phyloP scores from a whole-genome alignment of 2,329 filamentous ascomycete species.

The Xylariaceae sp. region DNA sequence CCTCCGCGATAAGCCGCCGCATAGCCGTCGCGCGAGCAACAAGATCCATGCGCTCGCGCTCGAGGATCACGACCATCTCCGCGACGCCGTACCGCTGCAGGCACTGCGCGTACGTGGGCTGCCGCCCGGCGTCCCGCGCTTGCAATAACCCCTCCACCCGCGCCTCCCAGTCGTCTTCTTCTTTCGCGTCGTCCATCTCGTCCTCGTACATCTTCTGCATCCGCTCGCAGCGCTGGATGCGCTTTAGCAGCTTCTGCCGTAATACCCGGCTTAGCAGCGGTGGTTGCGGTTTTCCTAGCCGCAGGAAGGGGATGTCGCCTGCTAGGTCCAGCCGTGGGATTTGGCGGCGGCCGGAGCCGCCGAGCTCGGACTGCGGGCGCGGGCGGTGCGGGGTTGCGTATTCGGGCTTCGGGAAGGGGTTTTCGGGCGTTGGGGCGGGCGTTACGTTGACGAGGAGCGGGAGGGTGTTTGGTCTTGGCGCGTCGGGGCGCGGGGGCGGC shows the following conservation, averaged over 20 bases:
- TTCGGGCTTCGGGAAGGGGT: slow-evolving; percentile 35
- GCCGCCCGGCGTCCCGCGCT: background rate
- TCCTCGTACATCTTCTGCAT: slow-evolving; percentile 36
- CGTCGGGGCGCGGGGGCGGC: slow-evolving; percentile 6
- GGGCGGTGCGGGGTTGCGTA: slow-evolving; percentile 48
- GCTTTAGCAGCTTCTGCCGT: slow-evolving; percentile 44
- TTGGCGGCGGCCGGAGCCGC: slow-evolving; percentile 45
- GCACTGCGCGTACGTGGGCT: slow-evolving; percentile 13
- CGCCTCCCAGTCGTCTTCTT: slow-evolving; percentile 42
- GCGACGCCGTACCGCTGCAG: slow-evolving; percentile 17
- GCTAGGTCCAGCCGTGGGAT: slow-evolving; percentile 57
- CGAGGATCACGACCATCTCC: slow-evolving; percentile 10
- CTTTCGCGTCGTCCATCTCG: slow-evolving; percentile 11
- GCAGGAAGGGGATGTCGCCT: slow-evolving; percentile 59
- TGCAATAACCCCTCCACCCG: background rate
- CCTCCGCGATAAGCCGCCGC: slow-evolving; percentile 26
- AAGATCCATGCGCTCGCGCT: slow-evolving; percentile 21
- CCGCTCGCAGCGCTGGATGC: slow-evolving; percentile 30
- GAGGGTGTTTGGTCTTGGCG: slow-evolving; percentile 21
- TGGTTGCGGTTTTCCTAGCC: slow-evolving; percentile 63
- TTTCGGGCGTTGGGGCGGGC: slow-evolving; percentile 33
- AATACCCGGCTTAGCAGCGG: slow-evolving; percentile 55
- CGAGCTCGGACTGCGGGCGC: slow-evolving; percentile 46
- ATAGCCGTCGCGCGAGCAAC: slow-evolving; percentile 33
- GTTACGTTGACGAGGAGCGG: slow-evolving; percentile 34